Evolutionary conservation across 1,139 yeast genomes (phyloP).

Genomic region (Pneumocystis carinii): DNA sequence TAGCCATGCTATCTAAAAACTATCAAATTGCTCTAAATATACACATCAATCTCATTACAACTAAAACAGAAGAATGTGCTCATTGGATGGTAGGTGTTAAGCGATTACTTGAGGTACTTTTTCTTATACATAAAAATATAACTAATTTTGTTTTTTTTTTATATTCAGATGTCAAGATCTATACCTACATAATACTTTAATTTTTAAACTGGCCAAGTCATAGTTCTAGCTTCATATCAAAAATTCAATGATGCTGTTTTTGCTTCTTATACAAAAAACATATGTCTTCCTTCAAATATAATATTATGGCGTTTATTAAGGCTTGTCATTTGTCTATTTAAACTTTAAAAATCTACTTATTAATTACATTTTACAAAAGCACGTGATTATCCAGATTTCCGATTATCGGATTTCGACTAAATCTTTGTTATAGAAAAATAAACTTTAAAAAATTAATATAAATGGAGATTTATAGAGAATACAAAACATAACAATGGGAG

Average conservation of each 20-base stretch:
- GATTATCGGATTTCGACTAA: too few relatives aligned
- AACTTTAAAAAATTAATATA: too few relatives aligned
- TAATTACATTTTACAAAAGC: too few relatives aligned
- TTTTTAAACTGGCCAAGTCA: neutral
- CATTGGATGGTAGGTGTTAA: conserved; percentile 90
- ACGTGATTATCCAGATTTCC: too few relatives aligned
- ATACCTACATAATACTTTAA: neutral
- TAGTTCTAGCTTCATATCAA: neutral
- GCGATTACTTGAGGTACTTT: conserved; percentile 9
- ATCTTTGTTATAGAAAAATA: too few relatives aligned
- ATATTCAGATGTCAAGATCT: neutral
- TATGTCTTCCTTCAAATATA: too few relatives aligned
- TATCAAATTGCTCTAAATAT: conserved; percentile 42
- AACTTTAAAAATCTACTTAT: too few relatives aligned
- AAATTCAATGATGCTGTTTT: neutral
- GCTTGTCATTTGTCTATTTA: too few relatives aligned
- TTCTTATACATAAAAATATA: neutral
- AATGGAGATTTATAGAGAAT: neutral
- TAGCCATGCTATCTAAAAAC: conserved; percentile 38
- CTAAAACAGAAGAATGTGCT: conserved; percentile 62
- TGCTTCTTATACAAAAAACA: neutral
- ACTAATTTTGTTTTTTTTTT: neutral
- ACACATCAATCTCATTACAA: conserved; percentile 45
- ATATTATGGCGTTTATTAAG: too few relatives aligned
- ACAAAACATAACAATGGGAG: neutral